phyloP scores from a whole-genome alignment of 2,329 filamentous ascomycete species.

The Sporothrix humicola region DNA sequence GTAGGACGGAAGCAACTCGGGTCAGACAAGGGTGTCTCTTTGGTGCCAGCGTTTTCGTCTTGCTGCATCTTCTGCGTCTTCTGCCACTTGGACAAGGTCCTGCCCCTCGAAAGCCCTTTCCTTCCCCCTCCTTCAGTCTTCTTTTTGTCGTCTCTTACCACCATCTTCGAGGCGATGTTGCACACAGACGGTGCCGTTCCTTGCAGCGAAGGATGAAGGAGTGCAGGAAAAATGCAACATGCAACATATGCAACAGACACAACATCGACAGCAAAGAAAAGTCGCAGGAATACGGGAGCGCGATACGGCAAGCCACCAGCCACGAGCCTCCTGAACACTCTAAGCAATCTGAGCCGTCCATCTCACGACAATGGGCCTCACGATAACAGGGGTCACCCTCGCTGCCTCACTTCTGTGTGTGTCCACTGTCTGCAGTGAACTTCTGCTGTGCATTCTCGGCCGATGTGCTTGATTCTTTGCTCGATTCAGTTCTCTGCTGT shows the following conservation, averaged over 20 bases:
- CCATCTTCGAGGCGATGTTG: not conserved
- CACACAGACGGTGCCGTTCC: constrained; percentile 12
- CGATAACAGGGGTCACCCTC: not conserved
- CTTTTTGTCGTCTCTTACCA: not conserved
- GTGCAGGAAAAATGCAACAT: not conserved
- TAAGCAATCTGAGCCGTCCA: not conserved
- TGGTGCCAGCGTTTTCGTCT: constrained; percentile 22
- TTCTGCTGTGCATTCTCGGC: not conserved
- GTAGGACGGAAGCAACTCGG: not conserved
- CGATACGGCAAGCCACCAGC: constrained; percentile 13
- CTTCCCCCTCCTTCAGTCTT: not conserved
- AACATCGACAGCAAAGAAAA: not conserved
- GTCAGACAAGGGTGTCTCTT: constrained; percentile 18
- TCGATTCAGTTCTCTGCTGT: not conserved
- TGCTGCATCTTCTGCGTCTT: not conserved
- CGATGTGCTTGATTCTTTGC: not conserved
- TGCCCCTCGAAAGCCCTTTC: not conserved
- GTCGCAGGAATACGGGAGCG: not conserved
- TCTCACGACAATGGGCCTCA: not conserved
- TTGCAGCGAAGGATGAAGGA: constrained; percentile 20
- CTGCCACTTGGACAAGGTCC: not conserved
- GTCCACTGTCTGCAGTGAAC: not conserved
- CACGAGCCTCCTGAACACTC: not conserved
- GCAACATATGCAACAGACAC: not conserved
- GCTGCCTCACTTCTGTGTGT: not conserved